Evolutionary conservation across 2,329 filamentous ascomycete genomes (phyloP).

Genomic region (Trichoderma sp.): DNA sequence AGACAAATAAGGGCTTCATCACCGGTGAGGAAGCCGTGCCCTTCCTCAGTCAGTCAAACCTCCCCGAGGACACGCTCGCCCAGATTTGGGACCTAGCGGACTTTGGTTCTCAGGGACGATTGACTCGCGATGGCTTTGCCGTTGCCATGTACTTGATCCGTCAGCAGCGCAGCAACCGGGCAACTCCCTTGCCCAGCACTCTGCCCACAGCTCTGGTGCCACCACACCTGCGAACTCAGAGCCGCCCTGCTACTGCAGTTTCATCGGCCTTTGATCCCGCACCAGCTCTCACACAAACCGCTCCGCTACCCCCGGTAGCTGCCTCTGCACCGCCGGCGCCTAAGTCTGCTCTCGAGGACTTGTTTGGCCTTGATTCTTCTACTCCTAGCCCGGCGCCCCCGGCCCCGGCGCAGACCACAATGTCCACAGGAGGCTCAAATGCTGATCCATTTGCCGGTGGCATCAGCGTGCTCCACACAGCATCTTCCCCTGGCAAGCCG

Average conservation of each 20-base stretch:
- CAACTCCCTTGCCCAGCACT: constrained; percentile 65
- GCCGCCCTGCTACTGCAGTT: constrained; percentile 48
- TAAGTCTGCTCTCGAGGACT: constrained; percentile 85
- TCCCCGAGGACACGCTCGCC: constrained; percentile 84
- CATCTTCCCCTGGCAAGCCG: constrained; percentile 51
- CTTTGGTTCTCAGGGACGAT: constrained; percentile 82
- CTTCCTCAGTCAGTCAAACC: constrained; percentile 89
- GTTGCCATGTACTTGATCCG: constrained; percentile 97
- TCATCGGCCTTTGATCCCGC: constrained; percentile 52
- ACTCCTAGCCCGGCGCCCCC: constrained; percentile 46
- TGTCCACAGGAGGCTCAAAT: constrained; percentile 73
- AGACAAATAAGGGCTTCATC: constrained; percentile 74
- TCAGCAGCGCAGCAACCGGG: constrained; percentile 73
- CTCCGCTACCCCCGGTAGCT: not conserved
- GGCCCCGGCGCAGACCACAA: constrained; percentile 57
- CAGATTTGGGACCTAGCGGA: constrained; percentile 98
- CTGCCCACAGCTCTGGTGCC: constrained; percentile 81
- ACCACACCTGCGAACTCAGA: constrained; percentile 73
- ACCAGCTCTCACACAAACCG: constrained; percentile 27
- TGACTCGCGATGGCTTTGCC: constrained; percentile 88
- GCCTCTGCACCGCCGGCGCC: constrained; percentile 44
- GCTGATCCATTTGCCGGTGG: constrained; percentile 62
- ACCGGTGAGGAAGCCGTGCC: constrained; percentile 91
- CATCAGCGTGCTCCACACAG: constrained; percentile 44
- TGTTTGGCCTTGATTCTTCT: constrained; percentile 85